Evolutionary conservation across 2,329 filamentous ascomycete genomes (phyloP), one percentile per base, ranked within the genome.

Genomic region (Chaetomiaceae sp.): DNA sequence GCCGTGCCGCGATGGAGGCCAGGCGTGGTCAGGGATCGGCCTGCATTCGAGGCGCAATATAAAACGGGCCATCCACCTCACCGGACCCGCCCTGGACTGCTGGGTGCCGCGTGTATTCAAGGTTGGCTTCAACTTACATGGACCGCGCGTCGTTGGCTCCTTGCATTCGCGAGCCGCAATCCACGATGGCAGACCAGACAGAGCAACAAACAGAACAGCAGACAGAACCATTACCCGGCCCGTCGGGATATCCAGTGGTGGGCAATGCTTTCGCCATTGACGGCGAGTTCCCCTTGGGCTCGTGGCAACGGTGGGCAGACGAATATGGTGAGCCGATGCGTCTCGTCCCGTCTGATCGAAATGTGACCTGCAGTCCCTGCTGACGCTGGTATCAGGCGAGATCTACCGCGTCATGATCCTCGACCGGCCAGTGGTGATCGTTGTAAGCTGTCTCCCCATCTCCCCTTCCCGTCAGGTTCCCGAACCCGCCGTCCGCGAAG

Each of bases 361-460:
- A 26, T 6, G 6, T 1, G 2, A 6, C 22, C 8, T n/a, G 11
- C 9, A 12, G 27, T 9, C 27, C 9, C n/a, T 4, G 15, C 29
- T 39, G 6, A 36, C 30, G 14, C 2, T n/a, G 1, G n/a, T n/a
- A 14, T 5, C 19, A 48, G 84, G 83, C 27, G 73, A 76, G n/a
- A 80, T 84, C 48, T 84, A 70, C 58, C 72, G 76, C 52, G 65
- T 86, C 40, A 69, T 64, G 14, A 60, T 81, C 5, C 69, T 73
- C 5, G 68, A 72, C 1, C 63, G 62, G 5, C 68, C 36, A 3
- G n/a, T 52, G 2, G 14, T 49, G 26, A 32, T 56, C 38, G 52
- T 57, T 8, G 54, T 55, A 50, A 8, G 52, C 38, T 17, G 18
- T 12, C 32, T 8, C n/a, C n/a, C 7, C n/a, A n/a, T n/a, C n/a